Percentiles rank a stretch among this genome's conserved stretches.
These are phyloP conservation scores for Eremothecium cymbalariae DNA, from an alignment of 1,139 yeast genomes.

Conservation along the genomic window DNA sequence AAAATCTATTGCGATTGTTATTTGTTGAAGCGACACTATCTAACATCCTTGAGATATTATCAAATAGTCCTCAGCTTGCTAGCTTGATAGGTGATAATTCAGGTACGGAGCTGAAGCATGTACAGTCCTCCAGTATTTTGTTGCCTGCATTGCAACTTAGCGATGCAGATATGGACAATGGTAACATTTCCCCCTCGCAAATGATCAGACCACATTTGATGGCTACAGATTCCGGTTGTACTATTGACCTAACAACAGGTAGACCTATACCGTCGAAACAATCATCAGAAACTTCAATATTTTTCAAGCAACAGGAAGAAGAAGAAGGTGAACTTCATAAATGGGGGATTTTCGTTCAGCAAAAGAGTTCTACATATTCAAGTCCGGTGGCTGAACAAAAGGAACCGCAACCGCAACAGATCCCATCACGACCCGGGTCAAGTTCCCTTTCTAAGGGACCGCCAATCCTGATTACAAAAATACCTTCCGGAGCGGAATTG, in stretches of 20 bases:
- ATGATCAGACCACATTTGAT: conserved; percentile 53
- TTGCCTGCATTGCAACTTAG: conserved; percentile 13
- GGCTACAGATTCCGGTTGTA: conserved; percentile 52
- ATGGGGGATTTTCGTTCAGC: conserved; percentile 70
- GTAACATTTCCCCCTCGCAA: conserved; percentile 8
- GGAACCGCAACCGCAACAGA: conserved; percentile 6
- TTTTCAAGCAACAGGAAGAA: conserved; percentile 68
- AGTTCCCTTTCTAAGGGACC: neutral
- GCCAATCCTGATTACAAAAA: conserved; percentile 26
- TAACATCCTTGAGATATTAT: conserved; percentile 53
- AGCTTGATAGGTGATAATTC: conserved; percentile 10
- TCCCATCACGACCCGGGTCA: neutral
- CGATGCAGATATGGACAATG: conserved; percentile 18
- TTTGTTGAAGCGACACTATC: conserved; percentile 58
- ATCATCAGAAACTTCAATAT: conserved; percentile 55
- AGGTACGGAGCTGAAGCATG: conserved; percentile 17
- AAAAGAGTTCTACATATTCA: conserved; percentile 40
- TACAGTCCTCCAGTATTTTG: conserved; percentile 20
- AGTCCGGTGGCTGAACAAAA: conserved; percentile 10
- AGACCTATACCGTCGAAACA: conserved; percentile 59
- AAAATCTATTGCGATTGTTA: conserved; percentile 54
- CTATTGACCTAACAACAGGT: conserved; percentile 64
- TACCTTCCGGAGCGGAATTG: conserved; percentile 70
- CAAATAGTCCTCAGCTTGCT: conserved; percentile 18
- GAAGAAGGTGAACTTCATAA: conserved; percentile 91